Conservation (phyloP, 345 rosid genomes). For the Adansonia digitata region DNA sequence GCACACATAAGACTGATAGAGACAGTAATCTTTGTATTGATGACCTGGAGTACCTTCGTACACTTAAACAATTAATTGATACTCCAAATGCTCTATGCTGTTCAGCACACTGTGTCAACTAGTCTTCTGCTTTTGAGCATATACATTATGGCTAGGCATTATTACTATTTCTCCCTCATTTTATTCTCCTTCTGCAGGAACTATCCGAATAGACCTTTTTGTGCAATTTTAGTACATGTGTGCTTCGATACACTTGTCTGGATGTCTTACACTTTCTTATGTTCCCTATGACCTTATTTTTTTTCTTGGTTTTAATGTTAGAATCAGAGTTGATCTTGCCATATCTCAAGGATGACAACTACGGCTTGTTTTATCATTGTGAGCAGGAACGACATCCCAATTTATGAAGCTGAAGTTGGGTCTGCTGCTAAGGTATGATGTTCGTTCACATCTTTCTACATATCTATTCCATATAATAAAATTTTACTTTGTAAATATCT, state of each 20-base stretch:
- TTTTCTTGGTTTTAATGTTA: neutral
- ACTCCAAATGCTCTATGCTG: neutral
- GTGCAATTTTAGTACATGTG: too few species aligned
- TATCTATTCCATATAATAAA: neutral
- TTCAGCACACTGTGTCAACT: neutral
- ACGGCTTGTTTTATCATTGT: conserved; percentile 89
- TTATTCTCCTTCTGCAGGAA: neutral
- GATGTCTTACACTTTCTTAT: neutral
- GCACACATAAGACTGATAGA: neutral
- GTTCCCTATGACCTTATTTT: too few species aligned
- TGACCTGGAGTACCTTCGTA: neutral
- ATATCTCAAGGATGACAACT: conserved; percentile 50
- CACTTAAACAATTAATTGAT: neutral
- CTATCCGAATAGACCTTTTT: neutral
- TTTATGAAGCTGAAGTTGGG: conserved; percentile 96
- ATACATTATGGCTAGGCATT: neutral
- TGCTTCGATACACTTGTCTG: neutral
- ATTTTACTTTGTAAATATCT: neutral
- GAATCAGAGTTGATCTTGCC: neutral
- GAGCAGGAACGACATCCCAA: conserved; percentile 83
- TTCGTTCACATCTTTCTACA: neutral
- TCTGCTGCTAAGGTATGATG: conserved; percentile 68
- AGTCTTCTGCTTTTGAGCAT: neutral
- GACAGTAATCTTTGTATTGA: neutral
- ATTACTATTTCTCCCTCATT: neutral